Evolutionary conservation across 169 alveolate species (phyloP).

Genomic region (Plasmodium billcollinsi): DNA sequence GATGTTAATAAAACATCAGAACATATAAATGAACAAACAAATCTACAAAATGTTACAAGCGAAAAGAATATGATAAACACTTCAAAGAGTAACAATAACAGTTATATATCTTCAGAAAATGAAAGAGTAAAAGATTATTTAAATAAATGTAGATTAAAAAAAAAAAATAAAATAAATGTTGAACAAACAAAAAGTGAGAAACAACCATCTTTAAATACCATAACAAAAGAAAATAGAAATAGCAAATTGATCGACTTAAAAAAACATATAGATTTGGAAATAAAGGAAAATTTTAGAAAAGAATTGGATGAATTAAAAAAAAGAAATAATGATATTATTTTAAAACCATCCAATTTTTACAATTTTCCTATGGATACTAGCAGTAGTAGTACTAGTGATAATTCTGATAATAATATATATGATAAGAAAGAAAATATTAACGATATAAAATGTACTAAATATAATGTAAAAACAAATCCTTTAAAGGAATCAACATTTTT

Average conservation of each 20-base stretch:
- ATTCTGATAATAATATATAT: background rate
- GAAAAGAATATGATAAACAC: background rate
- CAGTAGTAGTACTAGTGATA: constrained; percentile 25
- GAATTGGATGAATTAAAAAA: constrained; percentile 54
- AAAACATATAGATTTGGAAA: constrained; percentile 19
- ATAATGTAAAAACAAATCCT: constrained; percentile 13
- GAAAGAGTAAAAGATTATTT: background rate
- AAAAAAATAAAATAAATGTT: background rate
- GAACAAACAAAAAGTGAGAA: too few relatives aligned
- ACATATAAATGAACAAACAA: constrained; percentile 13
- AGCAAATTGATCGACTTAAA: constrained; percentile 2
- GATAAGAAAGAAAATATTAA: background rate
- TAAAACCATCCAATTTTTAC: constrained; percentile 14
- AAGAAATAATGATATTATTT: constrained; percentile 34
- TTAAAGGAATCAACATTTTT: constrained; percentile 26
- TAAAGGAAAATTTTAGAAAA: constrained; percentile 37
- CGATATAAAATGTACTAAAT: background rate
- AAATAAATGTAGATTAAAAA: constrained; percentile 7
- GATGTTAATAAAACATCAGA: constrained; percentile 22
- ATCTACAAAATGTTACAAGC: background rate
- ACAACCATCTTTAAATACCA: too few relatives aligned
- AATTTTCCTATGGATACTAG: constrained; percentile 42
- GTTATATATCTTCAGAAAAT: background rate
- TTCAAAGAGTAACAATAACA: background rate
- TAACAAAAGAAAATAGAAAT: too few relatives aligned